Evolutionary conservation across 768 basidiomycete species (phyloP).

Genomic region (Podaxis mareebaensis): DNA sequence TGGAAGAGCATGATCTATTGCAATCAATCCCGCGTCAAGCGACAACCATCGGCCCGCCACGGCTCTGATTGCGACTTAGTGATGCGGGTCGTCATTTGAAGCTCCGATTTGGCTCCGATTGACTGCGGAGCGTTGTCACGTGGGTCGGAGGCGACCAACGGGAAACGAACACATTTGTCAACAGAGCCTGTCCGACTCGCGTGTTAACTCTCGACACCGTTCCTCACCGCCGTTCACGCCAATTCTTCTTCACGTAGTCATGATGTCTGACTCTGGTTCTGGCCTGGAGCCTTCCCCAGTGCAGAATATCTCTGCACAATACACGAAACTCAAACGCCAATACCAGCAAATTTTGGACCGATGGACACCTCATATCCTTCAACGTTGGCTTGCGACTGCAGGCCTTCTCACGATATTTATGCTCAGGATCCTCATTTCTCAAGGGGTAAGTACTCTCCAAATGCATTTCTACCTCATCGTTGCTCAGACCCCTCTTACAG

Average conservation of each 20-base stretch:
- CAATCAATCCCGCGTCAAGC: neutral
- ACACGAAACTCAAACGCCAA: conserved; percentile 62
- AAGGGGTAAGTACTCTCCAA: conserved; percentile 68
- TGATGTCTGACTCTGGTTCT: conserved; percentile 53
- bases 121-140: neutral
- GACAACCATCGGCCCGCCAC: neutral
- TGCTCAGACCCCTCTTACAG: conserved; percentile 38
- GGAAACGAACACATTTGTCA: conserved; percentile 19
- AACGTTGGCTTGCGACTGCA: conserved; percentile 83
- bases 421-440: conserved; percentile 81
- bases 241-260: conserved; percentile 31
- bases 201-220: conserved; percentile 16
- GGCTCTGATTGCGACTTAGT: neutral
- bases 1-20: neutral
- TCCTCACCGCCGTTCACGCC: conserved; percentile 9
- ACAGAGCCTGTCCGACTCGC: conserved; percentile 13
- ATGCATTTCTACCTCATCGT: neutral
- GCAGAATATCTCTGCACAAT: conserved; percentile 48
- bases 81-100: conserved; percentile 2
- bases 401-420: conserved; percentile 76
- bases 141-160: neutral
- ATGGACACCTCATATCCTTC: conserved; percentile 85
- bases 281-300: conserved; percentile 47
- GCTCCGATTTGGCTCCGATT: no score
- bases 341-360: conserved; percentile 92